These are phyloP conservation scores for Dalbergia oliveri DNA, from an alignment of 306 rosid species.

Conservation along the genomic window DNA sequence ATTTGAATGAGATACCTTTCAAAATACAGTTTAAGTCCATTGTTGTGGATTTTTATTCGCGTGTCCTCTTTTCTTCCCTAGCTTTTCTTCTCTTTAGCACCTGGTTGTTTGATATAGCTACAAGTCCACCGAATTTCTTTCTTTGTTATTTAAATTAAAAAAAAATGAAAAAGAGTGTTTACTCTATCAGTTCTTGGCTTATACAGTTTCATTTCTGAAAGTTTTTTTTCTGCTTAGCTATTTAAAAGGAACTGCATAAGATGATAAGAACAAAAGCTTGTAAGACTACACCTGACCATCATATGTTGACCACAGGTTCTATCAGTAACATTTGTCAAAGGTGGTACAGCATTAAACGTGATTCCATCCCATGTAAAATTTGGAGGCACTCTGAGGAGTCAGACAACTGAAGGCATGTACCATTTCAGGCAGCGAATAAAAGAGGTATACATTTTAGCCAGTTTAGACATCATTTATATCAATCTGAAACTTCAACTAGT, in stretches of 20 bases:
- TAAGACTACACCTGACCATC: constrained; percentile 22
- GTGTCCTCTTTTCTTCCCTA: neutral
- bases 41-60: constrained; percentile 2
- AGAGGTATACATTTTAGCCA: constrained; percentile 53
- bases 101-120: constrained; percentile 8
- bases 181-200: constrained; percentile 2
- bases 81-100: constrained; percentile 20
- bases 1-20: constrained; percentile 18
- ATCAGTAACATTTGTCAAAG: constrained; percentile 67
- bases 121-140: neutral
- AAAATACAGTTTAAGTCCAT: constrained; percentile 22
- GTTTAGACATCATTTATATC: constrained; percentile 26
- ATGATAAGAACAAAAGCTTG: neutral
- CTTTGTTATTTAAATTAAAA: neutral
- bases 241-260: neutral
- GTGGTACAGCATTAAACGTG: constrained; percentile 62
- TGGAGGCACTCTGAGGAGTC: constrained; percentile 79
- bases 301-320: constrained; percentile 57
- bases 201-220: neutral
- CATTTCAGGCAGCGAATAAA: constrained; percentile 65
- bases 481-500: constrained; percentile 12
- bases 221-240: constrained; percentile 35
- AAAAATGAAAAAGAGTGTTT: neutral
- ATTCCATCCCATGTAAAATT: constrained; percentile 67
- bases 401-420: constrained; percentile 68